Percentiles rank a stretch among this genome's conserved stretches.
phyloP scores from a whole-genome alignment of 805 yeast species.

The Zygoascus bituminiphila region DNA sequence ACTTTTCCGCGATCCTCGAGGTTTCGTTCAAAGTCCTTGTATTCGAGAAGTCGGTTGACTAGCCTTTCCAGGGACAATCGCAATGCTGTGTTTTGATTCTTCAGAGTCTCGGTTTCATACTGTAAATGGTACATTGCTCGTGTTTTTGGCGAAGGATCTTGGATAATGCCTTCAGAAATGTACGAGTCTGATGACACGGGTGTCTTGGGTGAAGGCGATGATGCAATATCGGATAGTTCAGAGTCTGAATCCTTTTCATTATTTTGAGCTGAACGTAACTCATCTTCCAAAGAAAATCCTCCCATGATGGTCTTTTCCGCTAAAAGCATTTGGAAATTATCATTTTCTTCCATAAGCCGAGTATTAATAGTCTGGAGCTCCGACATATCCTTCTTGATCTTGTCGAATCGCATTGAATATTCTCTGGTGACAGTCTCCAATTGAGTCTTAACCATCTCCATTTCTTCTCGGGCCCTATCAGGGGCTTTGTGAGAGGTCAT shows the following conservation, averaged over 20 bases:
- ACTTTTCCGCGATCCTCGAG: constrained; percentile 17
- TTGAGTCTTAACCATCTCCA: constrained; percentile 22
- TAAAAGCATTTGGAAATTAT: constrained; percentile 26
- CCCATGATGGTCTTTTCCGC: constrained; percentile 27
- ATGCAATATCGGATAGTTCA: not conserved
- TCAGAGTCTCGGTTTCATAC: constrained; percentile 24
- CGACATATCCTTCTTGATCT: constrained; percentile 21
- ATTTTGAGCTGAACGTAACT: constrained; percentile 14
- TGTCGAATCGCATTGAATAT: constrained; percentile 21
- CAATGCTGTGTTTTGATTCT: constrained; percentile 27
- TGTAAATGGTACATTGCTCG: constrained; percentile 14
- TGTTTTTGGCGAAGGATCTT: constrained; percentile 8
- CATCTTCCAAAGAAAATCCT: constrained; percentile 19
- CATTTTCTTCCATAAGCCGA: constrained; percentile 29
- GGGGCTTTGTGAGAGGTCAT: not conserved
- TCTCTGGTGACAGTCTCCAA: constrained; percentile 25
- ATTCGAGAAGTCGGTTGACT: constrained; percentile 28
- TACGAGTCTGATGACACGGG: not conserved
- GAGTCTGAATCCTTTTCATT: constrained; percentile 7
- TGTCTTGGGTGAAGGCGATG: not conserved
- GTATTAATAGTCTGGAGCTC: constrained; percentile 17
- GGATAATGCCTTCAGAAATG: not conserved
- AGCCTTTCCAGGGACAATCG: constrained; percentile 27
- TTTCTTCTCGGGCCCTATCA: constrained; percentile 14
- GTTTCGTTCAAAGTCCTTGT: constrained; percentile 22